Evolutionary conservation across 2,329 filamentous ascomycete species (phyloP), one percentile per base, ranked within the genome.

Genomic region (Hypoxylon sp.): DNA sequence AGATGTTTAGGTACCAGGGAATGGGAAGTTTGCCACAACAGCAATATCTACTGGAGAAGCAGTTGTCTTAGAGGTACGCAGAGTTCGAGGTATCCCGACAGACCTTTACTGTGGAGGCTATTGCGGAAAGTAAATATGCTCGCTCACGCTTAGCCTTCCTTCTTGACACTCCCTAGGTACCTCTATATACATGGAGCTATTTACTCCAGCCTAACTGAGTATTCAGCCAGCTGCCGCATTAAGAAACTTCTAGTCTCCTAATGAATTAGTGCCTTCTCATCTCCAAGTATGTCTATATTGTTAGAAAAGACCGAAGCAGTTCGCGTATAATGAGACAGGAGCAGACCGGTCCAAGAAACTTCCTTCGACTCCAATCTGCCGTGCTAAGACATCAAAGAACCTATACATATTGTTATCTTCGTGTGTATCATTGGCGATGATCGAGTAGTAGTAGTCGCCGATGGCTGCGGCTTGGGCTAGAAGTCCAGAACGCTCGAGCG

Each of bases 331-430:
- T 0, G 88, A 90, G 6, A 87, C 84, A 0, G 89, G 90, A 9
- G 87, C 86, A 14, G 86, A 85, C 90, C 90, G 92, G 75, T 92
- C 90, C 3, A 85, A 85, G 71, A 92, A 92, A 66, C 92, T 83
- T 3, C 83, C 88, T 29, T 80, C 77, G 12, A 90, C 85, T 0
- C 85, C 85, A 8, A 92, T 85, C 71, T 91, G 78, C 68, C 83
- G 81, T 2, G 82, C 85, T 63, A 93, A 78, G 1, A 90, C 88
- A 70, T 92, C 85, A 37, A 92, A 75, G n/a, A 91, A 81, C 25
- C 82, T 85, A 73, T 86, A 91, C 73, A 90, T 84, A 66, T 92
- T 88, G 1, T 90, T 90, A 69, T 92, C 90, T 34, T 84, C 85
- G 57, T 83, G 82, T 48, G 88, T 84, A 0, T 83, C 77, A 51